Base-by-base conservation (phyloP, 768 basidiomycete species). In the Dacryopinax spathularia region DNA sequence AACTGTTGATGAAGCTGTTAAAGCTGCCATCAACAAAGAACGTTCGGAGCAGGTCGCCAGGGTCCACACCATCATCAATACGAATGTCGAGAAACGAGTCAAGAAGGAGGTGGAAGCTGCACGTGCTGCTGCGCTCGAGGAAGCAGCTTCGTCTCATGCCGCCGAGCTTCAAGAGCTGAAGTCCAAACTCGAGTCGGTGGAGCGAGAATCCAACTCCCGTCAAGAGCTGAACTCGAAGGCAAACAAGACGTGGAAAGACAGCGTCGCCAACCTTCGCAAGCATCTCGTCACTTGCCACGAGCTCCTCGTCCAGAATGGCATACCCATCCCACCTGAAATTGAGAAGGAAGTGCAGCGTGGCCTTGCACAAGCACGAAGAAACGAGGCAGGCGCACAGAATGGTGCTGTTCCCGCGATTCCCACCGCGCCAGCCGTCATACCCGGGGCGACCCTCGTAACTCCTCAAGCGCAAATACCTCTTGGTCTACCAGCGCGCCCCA, bases 221-320 rank as follows among this genome's bases (percentile, higher is more conserved):
- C 48, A 27, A 25, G 48, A 56, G 48, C 48, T 56, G 13, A 56
- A 56, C 25, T 56, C 48, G 25, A 56, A 56, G 15, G 48, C 48
- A 13, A 56, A 25, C 29, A 56, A 56, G 48, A 56, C 48, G 9
- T 56, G 48, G 48, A 56, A 56, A 29, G 48, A 56, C 48, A 56
- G 48, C 48, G 48, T 56, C 15, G 48, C 48, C 22, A 56, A 56
- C 29, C 48, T 56, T 31, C 48, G 48, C 48, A 56, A 56, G 48
- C 29, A 27, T 13, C 48, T 56, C 15, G 29, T 56, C 29, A 31
- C 29, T 4, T 56, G 48, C 18, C 22, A 56, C 5, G 13, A 56
- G 48, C 48, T 56, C 18, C 48, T 56, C 9, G 48, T 31, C 25
- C 48, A 56, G 29, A 22, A 56, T 18, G 25, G 25, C 3, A 27